phyloP scores from a whole-genome alignment of 2,329 filamentous ascomycete genomes.

The Cladosporium sp. region DNA sequence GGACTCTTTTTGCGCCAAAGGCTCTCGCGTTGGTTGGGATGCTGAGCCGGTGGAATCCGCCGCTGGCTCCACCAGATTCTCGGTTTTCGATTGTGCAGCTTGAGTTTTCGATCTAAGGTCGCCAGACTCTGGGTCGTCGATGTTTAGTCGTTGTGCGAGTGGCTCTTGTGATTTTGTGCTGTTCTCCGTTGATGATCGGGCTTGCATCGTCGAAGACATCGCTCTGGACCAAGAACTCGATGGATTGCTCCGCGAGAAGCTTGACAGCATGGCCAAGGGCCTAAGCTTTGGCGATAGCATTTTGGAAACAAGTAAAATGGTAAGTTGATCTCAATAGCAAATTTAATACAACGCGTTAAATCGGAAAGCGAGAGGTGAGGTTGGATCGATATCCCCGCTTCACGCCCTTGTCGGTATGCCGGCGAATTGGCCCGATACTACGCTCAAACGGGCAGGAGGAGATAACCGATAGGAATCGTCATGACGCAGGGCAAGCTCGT shows the following conservation, averaged over 20 bases:
- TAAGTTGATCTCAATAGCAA: no score
- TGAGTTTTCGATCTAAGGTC: constrained; percentile 1
- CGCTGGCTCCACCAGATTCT: constrained; percentile 8
- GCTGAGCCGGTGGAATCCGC: not conserved
- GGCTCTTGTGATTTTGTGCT: constrained; percentile 15
- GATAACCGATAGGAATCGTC: constrained; percentile 20
- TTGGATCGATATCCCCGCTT: constrained; percentile 1
- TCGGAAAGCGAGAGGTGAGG: constrained; percentile 14
- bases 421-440: constrained; percentile 7
- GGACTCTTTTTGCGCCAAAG: constrained; percentile 1
- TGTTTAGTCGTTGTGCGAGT: constrained; percentile 14
- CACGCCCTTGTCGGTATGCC: constrained; percentile 8
- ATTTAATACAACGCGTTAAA: not conserved
- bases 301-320: not conserved
- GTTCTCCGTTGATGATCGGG: not conserved
- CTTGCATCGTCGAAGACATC: constrained; percentile 7
- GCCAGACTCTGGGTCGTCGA: constrained; percentile 8
- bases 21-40: constrained; percentile 13
- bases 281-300: not conserved
- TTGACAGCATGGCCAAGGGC: not conserved
- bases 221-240: not conserved
- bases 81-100: constrained; percentile 11
- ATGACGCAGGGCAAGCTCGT: constrained; percentile 20
- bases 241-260: not conserved
- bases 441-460: constrained; percentile 18